Conservation (phyloP, 352 stramenopile species). For the Pythium guiyangense region DNA sequence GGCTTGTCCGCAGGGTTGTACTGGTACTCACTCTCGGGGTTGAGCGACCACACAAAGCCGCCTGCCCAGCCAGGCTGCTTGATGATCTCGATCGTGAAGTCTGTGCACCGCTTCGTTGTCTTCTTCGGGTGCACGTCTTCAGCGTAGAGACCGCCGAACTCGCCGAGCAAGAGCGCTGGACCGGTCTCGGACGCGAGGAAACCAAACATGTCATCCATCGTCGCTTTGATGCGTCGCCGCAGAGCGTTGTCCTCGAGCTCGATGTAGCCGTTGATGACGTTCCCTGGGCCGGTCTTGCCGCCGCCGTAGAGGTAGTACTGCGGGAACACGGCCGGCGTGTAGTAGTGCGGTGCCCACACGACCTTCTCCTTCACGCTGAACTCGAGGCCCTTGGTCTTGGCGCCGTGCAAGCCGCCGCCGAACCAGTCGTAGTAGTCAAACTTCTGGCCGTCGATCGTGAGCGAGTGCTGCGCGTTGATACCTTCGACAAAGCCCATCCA, state of each 20-base stretch:
- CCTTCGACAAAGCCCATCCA: constrained; percentile 42
- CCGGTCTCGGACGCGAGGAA: constrained; percentile 22
- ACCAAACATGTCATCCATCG: constrained; percentile 37
- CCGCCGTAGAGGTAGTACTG: constrained; percentile 24
- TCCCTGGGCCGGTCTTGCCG: constrained; percentile 9
- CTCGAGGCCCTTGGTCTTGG: constrained; percentile 16
- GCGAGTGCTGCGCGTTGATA: constrained; percentile 19
- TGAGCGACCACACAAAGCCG: constrained; percentile 31
- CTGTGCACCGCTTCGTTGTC: constrained; percentile 26
- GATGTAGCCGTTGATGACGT: constrained; percentile 18
- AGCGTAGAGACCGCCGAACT: constrained; percentile 31
- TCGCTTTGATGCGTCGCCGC: constrained; percentile 16
- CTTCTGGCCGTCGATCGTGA: constrained; percentile 21
- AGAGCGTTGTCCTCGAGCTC: constrained; percentile 26
- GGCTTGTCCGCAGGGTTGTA: constrained; percentile 30
- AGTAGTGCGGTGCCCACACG: constrained; percentile 35
- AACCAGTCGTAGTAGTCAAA: constrained; percentile 38
- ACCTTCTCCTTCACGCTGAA: constrained; percentile 24
- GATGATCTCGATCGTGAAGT: constrained; percentile 28
- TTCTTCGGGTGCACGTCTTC: constrained; percentile 21
- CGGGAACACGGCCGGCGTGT: constrained; percentile 28
- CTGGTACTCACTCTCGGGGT: constrained; percentile 34
- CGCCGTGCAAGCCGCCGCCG: constrained; percentile 28
- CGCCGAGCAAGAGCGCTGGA: constrained; percentile 24
- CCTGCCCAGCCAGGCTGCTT: constrained; percentile 28